Percentiles rank a stretch among this genome's conserved stretches.
Conservation (phyloP, 2,329 filamentous ascomycete species). For the Cylindrodendrum hubeiense region DNA sequence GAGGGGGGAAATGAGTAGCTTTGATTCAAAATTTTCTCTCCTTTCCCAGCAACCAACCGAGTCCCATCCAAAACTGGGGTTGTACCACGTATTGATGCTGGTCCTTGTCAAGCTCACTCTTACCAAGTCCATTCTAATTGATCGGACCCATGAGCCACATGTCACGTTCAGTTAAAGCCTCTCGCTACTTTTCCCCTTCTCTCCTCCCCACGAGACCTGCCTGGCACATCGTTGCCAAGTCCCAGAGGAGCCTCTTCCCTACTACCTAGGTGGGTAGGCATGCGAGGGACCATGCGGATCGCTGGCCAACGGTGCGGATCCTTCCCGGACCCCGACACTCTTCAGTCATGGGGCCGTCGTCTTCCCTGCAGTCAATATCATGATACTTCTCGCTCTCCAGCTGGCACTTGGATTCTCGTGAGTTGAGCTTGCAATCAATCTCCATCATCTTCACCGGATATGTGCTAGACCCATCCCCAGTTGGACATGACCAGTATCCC, state of each 20-base stretch:
- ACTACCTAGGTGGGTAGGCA: too few species aligned
- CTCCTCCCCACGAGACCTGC: slow-evolving; percentile 12
- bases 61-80: background rate
- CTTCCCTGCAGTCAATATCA: slow-evolving; percentile 3
- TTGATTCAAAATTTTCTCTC: too few species aligned
- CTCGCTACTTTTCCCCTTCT: background rate
- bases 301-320: slow-evolving; percentile 8
- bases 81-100: background rate
- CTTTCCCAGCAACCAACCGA: background rate
- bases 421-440: background rate
- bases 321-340: background rate
- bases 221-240: slow-evolving; percentile 5
- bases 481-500: background rate
- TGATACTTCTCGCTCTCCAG: background rate
- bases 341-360: slow-evolving; percentile 18
- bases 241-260: background rate
- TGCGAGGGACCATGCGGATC: slow-evolving; percentile 7
- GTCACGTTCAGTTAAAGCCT: background rate
- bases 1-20: too few species aligned
- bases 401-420: background rate
- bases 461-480: background rate
- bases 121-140: background rate
- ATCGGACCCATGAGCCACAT: background rate
- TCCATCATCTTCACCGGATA: background rate
- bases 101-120: background rate